Evolutionary conservation across 345 rosid genomes (phyloP), one percentile per base, ranked within the genome.

Genomic region (Anastatica hierochuntica): DNA sequence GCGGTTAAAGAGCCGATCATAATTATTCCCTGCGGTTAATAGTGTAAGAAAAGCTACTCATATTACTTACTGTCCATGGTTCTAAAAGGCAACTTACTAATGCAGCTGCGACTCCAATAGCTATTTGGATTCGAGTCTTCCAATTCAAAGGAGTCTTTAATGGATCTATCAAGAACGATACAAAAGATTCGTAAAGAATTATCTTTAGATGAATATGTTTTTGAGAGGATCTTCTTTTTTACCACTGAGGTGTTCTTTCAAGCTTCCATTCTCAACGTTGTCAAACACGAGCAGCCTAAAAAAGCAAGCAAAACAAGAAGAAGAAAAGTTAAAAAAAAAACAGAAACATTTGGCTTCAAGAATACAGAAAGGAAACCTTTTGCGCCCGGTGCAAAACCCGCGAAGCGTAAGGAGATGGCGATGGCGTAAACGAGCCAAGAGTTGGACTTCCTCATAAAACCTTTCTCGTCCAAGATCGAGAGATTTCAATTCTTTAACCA

Each of bases 31-130:
- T 27, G 42, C 21, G 10, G 55, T 33, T 55, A 11, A 24, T 8
- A 10, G 34, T 43, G 31, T n/a, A 44, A 20, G 35, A 38, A 17
- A n/a, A n/a, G n/a, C n/a, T 2, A 37, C 13, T 39, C 48, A 10
- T 47, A 26, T 7, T 14, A n/a, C n/a, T n/a, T n/a, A n/a, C n/a
- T n/a, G n/a, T n/a, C n/a, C n/a, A n/a, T n/a, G n/a, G n/a, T n/a
- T n/a, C 2, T 1, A 15, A 14, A 48, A 59, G 38, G 8, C 24
- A 52, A 71, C 87, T 66, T 74, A 88, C 98, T 77, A 92, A 37
- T 68, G 98, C 96, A 50, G 98, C 96, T 41, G 88, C 82, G n/a
- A 92, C 94, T 14, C 96, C 95, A 23, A 67, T 67, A 16, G 94
- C 94, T 72, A 88, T 81, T 26, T 74, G 78, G 54, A 81, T 68